Evolutionary conservation across 306 rosid species (phyloP).

Genomic region (Trifolium dubium): DNA sequence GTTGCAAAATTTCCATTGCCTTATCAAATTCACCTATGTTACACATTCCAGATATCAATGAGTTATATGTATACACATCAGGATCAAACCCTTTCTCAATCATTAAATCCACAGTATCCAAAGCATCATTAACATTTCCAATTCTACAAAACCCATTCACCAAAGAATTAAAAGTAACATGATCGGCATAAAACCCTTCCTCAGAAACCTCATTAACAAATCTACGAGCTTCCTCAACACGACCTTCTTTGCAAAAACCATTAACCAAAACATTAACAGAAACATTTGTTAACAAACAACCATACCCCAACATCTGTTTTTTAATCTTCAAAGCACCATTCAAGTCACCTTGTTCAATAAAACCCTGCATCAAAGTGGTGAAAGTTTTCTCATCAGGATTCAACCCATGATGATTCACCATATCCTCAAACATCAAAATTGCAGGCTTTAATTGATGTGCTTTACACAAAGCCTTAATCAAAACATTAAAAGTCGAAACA

Average conservation of each 20-base stretch:
- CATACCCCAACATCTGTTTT: slow-evolving; percentile 71
- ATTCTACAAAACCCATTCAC: slow-evolving; percentile 74
- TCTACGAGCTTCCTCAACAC: slow-evolving; percentile 68
- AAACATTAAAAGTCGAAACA: slow-evolving; percentile 69
- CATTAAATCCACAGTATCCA: slow-evolving; percentile 84
- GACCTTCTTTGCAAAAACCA: slow-evolving; percentile 78
- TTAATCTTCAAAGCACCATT: slow-evolving; percentile 72
- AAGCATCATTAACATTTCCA: slow-evolving; percentile 70
- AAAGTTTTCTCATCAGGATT: slow-evolving; percentile 77
- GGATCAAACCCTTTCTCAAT: slow-evolving; percentile 75
- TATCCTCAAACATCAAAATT: slow-evolving; percentile 81
- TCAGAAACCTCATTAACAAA: slow-evolving; percentile 59
- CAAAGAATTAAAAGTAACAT: slow-evolving; percentile 74
- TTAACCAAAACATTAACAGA: slow-evolving; percentile 76
- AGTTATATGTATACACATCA: slow-evolving; percentile 78
- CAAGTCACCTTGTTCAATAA: slow-evolving; percentile 69
- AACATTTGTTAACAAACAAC: slow-evolving; percentile 54
- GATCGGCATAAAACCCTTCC: slow-evolving; percentile 74
- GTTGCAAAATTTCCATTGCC: slow-evolving; percentile 72
- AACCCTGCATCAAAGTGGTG: slow-evolving; percentile 83
- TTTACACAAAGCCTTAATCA: slow-evolving; percentile 84
- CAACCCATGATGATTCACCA: slow-evolving; percentile 60
- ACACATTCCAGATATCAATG: slow-evolving; percentile 79
- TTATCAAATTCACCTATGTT: slow-evolving; percentile 72
- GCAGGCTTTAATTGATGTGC: slow-evolving; percentile 91